Base-by-base conservation (phyloP, 495 filamentous ascomycete species). In the Daldinia childiae region DNA sequence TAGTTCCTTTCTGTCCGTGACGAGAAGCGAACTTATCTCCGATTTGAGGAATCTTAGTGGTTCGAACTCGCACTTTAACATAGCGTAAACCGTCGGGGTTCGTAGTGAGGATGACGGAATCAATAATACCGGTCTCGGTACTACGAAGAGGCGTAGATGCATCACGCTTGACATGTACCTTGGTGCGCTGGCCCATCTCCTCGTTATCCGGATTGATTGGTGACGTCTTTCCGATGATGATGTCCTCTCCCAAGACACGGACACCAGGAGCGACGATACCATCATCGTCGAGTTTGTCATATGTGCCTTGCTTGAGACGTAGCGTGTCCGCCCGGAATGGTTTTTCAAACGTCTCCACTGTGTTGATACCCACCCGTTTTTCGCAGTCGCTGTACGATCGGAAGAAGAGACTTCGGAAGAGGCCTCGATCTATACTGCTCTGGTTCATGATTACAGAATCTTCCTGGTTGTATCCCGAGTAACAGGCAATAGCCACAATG, bases 361-460 rank as follows among this genome's bases (percentile, higher is more conserved):
- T 88, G 58, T 90, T 90, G 84, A 97, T 90, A 26, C 95, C 95
- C 32, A 98, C 90, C 57, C 90, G 89, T 84, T 98, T 98, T 82
- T 99, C 95, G 64, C 92, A 91, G 74, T 98, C 95, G 30, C 92
- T 94, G 79, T 99, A 98, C 21, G 94, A 92, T 64, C 96, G 91
- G 85, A 97, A 98, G 86, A 98, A 99, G 17, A 99, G 84, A 89
- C 92, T 96, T 77, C 95, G 90, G 91, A 98, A 98, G 9, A 99
- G 84, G 36, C 95, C 95, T 66, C 95, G 91, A 75, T 99, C 95
- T 74, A 98, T 98, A 72, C 93, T 95, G 82, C 93, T 96, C 80
- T 99, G 96, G 81, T 98, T 99, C 96, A 99, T 98, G 72, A 99
- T 96, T 58, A 99, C 95, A 24, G 95, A 98, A 88, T 99, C 95